Evolutionary conservation across 805 yeast species (phyloP), one percentile per base, ranked within the genome.

Genomic region (Millerozyma miso): DNA sequence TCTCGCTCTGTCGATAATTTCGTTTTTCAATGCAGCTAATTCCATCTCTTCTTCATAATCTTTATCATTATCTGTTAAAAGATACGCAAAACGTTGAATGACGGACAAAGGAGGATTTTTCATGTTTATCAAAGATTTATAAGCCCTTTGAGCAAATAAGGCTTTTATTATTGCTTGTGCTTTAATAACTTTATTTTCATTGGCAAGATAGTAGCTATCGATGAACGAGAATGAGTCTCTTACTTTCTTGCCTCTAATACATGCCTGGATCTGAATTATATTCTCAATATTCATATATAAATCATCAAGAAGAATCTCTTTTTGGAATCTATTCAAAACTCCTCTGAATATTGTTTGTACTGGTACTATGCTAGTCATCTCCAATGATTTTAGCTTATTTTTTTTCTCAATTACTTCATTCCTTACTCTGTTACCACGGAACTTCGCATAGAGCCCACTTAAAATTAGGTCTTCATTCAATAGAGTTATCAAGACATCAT

Each of bases 41-140:
- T 74, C 77, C 47, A 84, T 71, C 51, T 88, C 96, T 46, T 85
- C 83, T 40, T 81, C 85, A 56, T 82, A 82, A 54, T 88, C 96
- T 12, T 73, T 69, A 41, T 83, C 87, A 46, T 78, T 80, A 48
- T 82, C 88, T 44, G 85, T 83, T 36, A 93, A 63, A 34, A 93
- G 63, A 51, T 80, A 78, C 2, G 90, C 85, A 62, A 89, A 93
- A 44, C 80, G 81, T 52, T 81, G 77, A 18, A 93, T 82, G 0
- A 88, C 85, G 26, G 81, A 65, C 38, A 93, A 63, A 0, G 95
- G 85, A 0, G 98, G 97, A 53, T 85, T 83, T 32, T 74, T 76
- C 59, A 77, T 80, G 7, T 77, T 74, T 38, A 87, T 77, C 43
- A 93, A 67, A 2, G 86, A 77, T 45, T 76, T 77, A 62, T 88